Evolutionary conservation across 495 filamentous ascomycete species (phyloP).

Genomic region (Penicillium coffeae): DNA sequence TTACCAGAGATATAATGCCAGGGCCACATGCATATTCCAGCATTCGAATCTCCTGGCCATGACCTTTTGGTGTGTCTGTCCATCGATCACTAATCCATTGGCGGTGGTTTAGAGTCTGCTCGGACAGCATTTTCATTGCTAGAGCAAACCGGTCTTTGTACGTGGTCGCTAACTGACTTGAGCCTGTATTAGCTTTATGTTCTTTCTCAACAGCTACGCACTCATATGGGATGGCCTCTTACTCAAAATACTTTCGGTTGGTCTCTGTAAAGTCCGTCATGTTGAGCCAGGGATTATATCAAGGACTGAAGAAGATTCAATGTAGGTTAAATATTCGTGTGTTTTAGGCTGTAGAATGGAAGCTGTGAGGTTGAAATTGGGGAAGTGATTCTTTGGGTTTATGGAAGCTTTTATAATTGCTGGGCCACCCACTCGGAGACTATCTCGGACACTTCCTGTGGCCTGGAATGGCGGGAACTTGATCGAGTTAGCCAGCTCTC

Average conservation of each 20-base stretch:
- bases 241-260: slow-evolving; percentile 55
- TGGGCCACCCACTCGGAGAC: slow-evolving; percentile 15
- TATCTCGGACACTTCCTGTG: slow-evolving; percentile 23
- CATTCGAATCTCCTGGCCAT: slow-evolving; percentile 50
- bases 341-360: too few relatives aligned
- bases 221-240: slow-evolving; percentile 4
- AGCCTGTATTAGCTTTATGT: not conserved
- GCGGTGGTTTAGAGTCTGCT: slow-evolving; percentile 43
- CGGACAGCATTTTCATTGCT: slow-evolving; percentile 25
- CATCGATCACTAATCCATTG: slow-evolving; percentile 62
- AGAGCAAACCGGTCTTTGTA: slow-evolving; percentile 45
- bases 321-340: too few relatives aligned
- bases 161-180: slow-evolving; percentile 39
- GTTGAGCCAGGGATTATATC: slow-evolving; percentile 1
- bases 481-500: not conserved
- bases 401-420: not conserved
- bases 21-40: slow-evolving; percentile 78
- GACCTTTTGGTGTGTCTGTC: slow-evolving; percentile 36
- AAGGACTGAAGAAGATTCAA: not conserved
- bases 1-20: slow-evolving; percentile 56
- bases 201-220: too few relatives aligned
- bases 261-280: slow-evolving; percentile 46
- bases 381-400: not conserved
- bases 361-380: not conserved
- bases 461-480: not conserved